Base-by-base conservation (phyloP, 2,329 filamentous ascomycete genomes). In the Pseudogymnoascus sp. region DNA sequence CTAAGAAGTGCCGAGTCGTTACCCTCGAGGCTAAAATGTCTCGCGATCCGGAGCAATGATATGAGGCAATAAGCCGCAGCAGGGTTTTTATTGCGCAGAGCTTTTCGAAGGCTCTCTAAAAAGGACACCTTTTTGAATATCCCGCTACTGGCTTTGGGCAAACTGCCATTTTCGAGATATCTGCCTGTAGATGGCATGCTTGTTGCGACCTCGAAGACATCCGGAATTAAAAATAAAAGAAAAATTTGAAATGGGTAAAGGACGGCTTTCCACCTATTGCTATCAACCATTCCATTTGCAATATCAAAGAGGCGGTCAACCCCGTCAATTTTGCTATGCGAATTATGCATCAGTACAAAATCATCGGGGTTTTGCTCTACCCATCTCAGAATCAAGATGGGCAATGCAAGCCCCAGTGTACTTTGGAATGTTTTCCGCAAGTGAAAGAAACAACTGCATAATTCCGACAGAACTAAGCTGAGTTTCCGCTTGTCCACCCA, bases 251-350 rank as follows among this genome's bases (percentile, higher is more conserved):
- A 77, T 14, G 86, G 85, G 68, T 82, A 86, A 18, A 88, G 75
- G 34, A 84, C 75, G 3, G 78, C 78, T 67, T 80, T 84, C 59
- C 82, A 79, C 66, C 80, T 80, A 38, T 78, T 79, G 62, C 80
- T 83, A 70, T 88, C 86, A 37, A 80, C 79, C 28, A 86, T 80
- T 2, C 83, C 84, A 66, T 85, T 81, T 4, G 84, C 81, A 84
- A 89, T 88, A 68, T 89, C 87, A 70, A 89, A 88, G 23, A 89
- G 77, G 0, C 84, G 88, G 70, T 89, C 87, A 4, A 84, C 82
- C 8, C 83, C 84, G 67, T 88, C 86, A n/a, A 88, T 78, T 69
- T 84, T 81, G 69, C 80, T 84, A 66, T 84, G 83, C 64, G 79
- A 77, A 14, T 80, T 79, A 72, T 89, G 87, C 64, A 88, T 75